phyloP scores from a whole-genome alignment of 805 yeast genomes.

The Cyberlindnera sargentensis region DNA sequence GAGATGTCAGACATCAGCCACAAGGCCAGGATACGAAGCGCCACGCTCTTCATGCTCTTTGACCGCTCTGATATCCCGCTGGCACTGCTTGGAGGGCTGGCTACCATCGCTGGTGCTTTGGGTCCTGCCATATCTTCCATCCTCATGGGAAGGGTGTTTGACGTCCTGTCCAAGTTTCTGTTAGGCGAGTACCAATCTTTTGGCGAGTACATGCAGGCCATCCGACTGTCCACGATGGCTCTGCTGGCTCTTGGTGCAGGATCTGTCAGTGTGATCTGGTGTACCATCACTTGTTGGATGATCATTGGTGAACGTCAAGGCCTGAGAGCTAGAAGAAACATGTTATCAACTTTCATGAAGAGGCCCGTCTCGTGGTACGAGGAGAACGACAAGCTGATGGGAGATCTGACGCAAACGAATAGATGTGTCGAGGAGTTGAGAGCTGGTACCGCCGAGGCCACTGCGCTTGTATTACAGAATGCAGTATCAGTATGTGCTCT shows the following conservation, averaged over 20 bases:
- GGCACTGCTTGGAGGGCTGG: conserved; percentile 23
- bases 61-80: conserved; percentile 19
- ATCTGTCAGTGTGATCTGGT: conserved; percentile 40
- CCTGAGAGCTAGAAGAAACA: conserved; percentile 39
- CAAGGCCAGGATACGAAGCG: conserved; percentile 8
- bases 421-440: conserved; percentile 71
- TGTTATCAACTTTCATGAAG: conserved; percentile 39
- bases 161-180: conserved; percentile 30
- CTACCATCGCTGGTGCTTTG: conserved; percentile 46
- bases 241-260: conserved; percentile 42
- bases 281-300: conserved; percentile 57
- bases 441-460: conserved; percentile 58
- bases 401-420: conserved; percentile 58
- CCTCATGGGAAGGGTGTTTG: conserved; percentile 60
- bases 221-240: conserved; percentile 33
- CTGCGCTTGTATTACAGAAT: conserved; percentile 51
- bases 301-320: conserved; percentile 67
- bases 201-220: conserved; percentile 29
- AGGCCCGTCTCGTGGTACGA: conserved; percentile 61
- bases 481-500: conserved; percentile 47
- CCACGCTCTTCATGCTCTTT: conserved; percentile 20
- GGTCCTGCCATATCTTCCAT: conserved; percentile 57
- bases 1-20: neutral
- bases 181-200: conserved; percentile 26
- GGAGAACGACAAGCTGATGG: conserved; percentile 43